Evolutionary conservation across 306 rosid species (phyloP).

Genomic region (Crotalaria pallida): DNA sequence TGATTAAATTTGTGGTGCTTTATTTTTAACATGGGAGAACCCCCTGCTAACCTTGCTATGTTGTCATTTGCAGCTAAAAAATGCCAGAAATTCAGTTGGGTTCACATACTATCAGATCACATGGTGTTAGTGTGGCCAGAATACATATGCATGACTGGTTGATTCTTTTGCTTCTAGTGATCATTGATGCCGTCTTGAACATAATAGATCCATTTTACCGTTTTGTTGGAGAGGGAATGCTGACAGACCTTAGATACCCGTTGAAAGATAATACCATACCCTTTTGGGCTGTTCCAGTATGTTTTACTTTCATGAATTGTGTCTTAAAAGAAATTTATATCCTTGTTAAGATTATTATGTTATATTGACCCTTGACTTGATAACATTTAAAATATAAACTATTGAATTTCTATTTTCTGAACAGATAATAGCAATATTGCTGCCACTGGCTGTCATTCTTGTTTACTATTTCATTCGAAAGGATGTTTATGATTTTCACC

Average conservation of each 20-base stretch:
- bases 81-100: conserved; percentile 82
- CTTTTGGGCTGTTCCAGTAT: conserved; percentile 87
- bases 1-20: conserved; percentile 10
- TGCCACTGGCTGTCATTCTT: conserved; percentile 52
- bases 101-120: conserved; percentile 70
- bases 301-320: conserved; percentile 18
- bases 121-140: conserved; percentile 63
- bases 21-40: neutral
- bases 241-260: conserved; percentile 77
- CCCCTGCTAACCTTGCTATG: conserved; percentile 9
- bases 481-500: conserved; percentile 88
- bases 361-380: neutral
- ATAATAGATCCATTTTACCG: conserved; percentile 82
- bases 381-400: conserved; percentile 14
- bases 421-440: conserved; percentile 69
- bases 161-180: conserved; percentile 63
- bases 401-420: conserved; percentile 3
- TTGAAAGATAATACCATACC: conserved; percentile 75
- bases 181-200: conserved; percentile 53
- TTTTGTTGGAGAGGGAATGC: conserved; percentile 84
- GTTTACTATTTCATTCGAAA: conserved; percentile 63
- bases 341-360: conserved; percentile 1
- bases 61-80: conserved; percentile 28
- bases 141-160: conserved; percentile 83
- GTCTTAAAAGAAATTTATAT: neutral